Conservation (phyloP, 192 early-diverging fungal species). For the Podila minutissima region DNA sequence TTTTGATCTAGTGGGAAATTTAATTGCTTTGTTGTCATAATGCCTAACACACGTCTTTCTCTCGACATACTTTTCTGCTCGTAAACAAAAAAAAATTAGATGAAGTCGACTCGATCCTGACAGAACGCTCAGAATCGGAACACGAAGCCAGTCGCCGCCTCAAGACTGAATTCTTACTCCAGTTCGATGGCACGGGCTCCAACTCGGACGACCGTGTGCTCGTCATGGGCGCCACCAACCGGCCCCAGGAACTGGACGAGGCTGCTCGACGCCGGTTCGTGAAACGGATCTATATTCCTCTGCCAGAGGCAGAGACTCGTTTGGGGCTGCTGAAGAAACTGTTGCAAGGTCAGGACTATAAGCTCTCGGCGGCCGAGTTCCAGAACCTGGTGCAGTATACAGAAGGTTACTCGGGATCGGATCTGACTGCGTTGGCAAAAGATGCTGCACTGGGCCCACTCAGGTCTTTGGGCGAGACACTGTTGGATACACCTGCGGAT, state of each 20-base stretch:
- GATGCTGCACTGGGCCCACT: constrained; percentile 79
- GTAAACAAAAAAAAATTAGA: constrained; percentile 1
- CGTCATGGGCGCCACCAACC: constrained; percentile 94
- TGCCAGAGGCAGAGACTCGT: constrained; percentile 78
- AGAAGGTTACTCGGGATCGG: constrained; percentile 84
- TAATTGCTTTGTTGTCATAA: too few relatives aligned
- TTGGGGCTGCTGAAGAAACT: constrained; percentile 65
- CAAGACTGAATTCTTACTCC: constrained; percentile 90
- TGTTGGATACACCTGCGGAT: constrained; percentile 56
- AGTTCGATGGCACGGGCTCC: constrained; percentile 75
- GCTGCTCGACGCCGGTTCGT: constrained; percentile 87
- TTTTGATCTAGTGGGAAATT: too few relatives aligned
- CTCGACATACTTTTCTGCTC: not conserved
- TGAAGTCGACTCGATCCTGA: constrained; percentile 84
- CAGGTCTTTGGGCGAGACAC: constrained; percentile 67
- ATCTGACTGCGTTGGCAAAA: constrained; percentile 81
- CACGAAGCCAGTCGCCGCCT: constrained; percentile 83
- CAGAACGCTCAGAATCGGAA: constrained; percentile 86
- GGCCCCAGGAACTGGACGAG: constrained; percentile 88
- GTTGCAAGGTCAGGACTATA: constrained; percentile 63
- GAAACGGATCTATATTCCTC: constrained; percentile 79
- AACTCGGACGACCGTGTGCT: constrained; percentile 69
- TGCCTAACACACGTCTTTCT: not conserved
- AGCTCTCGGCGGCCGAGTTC: constrained; percentile 64
- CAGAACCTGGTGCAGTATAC: constrained; percentile 66